Evolutionary conservation across 441 rosid species (phyloP).

Genomic region (Macaranga tanarius): DNA sequence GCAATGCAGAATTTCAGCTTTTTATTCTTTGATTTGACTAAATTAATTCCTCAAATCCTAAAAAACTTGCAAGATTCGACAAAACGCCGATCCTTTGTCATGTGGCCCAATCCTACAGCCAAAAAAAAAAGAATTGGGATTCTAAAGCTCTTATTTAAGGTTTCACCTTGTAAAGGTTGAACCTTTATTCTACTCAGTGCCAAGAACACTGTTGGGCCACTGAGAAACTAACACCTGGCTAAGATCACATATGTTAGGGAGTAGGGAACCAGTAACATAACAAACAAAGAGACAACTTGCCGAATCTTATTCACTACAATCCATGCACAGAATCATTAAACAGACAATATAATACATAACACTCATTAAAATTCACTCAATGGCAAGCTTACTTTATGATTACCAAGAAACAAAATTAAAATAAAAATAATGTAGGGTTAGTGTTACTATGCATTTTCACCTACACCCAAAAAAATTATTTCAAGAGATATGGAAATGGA

Average conservation of each 20-base stretch:
- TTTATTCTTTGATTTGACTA: neutral
- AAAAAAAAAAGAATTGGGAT: constrained; percentile 32
- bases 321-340: constrained; percentile 46
- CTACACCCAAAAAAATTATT: constrained; percentile 24
- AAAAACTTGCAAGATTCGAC: constrained; percentile 26
- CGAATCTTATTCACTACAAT: constrained; percentile 44
- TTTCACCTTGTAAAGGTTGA: constrained; percentile 18
- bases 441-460: constrained; percentile 30
- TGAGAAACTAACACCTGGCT: constrained; percentile 52
- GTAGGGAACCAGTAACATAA: constrained; percentile 70
- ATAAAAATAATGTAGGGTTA: constrained; percentile 21
- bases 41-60: constrained; percentile 26
- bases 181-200: constrained; percentile 27
- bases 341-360: constrained; percentile 14
- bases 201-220: constrained; percentile 28
- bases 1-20: neutral
- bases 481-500: neutral
- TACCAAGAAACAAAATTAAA: constrained; percentile 40
- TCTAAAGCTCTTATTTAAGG: constrained; percentile 31
- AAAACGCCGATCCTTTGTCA: constrained; percentile 32
- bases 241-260: constrained; percentile 41
- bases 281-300: constrained; percentile 71
- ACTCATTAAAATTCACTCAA: constrained; percentile 32
- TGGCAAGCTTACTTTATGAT: constrained; percentile 38
- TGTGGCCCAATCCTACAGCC: constrained; percentile 30